Evolutionary conservation across 2,329 filamentous ascomycete genomes (phyloP).

Genomic region (Fusarium xyrophilum): DNA sequence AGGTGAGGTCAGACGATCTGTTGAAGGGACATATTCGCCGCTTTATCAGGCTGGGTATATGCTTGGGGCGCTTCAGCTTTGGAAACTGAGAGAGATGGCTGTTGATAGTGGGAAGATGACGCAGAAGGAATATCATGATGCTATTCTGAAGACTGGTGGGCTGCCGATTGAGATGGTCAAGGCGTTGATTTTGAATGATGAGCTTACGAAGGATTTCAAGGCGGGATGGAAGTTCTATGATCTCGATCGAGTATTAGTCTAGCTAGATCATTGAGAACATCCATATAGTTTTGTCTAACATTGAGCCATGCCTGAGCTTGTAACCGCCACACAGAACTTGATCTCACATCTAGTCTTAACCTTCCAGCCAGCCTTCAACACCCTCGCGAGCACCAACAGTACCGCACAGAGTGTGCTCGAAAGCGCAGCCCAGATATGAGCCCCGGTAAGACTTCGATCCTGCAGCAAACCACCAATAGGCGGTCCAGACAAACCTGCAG

Average conservation of each 20-base stretch:
- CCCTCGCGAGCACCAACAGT: constrained; percentile 24
- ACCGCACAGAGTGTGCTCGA: constrained; percentile 41
- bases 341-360: constrained; percentile 26
- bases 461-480: constrained; percentile 48
- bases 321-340: accelerated
- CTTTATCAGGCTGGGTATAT: constrained; percentile 30
- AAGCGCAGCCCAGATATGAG: constrained; percentile 47
- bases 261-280: background rate
- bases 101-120: constrained; percentile 13
- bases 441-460: constrained; percentile 35
- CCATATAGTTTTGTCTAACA: background rate
- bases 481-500: constrained; percentile 50
- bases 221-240: constrained; percentile 30
- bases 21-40: constrained; percentile 25
- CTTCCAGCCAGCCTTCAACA: constrained; percentile 32
- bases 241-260: constrained; percentile 11
- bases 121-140: constrained; percentile 28
- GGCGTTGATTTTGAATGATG: constrained; percentile 6
- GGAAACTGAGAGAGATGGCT: constrained; percentile 25
- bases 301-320: accelerated
- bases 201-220: constrained; percentile 22
- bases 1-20: constrained; percentile 22
- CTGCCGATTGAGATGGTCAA: constrained; percentile 33
- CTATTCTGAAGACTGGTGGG: constrained; percentile 18
- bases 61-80: constrained; percentile 21